Evolutionary conservation across 1,284 basidiomycete species (phyloP).

Genomic region (Trametes versicolor): DNA sequence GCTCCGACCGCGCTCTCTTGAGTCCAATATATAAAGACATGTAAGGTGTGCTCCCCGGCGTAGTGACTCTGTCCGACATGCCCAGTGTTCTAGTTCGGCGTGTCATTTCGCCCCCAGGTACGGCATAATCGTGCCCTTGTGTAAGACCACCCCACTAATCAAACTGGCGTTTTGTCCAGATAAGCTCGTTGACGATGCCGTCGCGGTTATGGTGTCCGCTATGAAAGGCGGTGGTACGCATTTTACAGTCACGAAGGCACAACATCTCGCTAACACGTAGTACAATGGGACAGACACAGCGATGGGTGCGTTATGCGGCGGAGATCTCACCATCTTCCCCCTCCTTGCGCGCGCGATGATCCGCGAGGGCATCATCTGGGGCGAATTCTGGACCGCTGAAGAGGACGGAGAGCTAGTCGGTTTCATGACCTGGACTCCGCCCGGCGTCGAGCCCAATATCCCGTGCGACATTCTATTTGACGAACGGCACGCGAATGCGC

Average conservation of each 20-base stretch:
- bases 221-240: conserved; percentile 1
- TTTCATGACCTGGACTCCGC: conserved; percentile 35
- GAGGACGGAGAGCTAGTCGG: conserved; percentile 33
- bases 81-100: no score
- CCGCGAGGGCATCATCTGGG: conserved; percentile 31
- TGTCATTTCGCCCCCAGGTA: no score
- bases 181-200: conserved; percentile 5
- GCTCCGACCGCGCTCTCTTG: no score
- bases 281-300: not conserved
- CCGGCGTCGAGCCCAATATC: conserved; percentile 33
- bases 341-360: conserved; percentile 33
- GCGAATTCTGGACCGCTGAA: conserved; percentile 36
- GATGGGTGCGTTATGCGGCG: conserved; percentile 8
- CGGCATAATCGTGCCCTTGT: no score
- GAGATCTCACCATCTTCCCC: not conserved
- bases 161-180: not conserved
- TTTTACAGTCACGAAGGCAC: no score
- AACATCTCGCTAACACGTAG: not conserved
- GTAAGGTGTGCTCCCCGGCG: no score
- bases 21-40: no score
- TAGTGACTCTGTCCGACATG: no score
- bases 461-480: conserved; percentile 27
- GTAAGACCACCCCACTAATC: no score
- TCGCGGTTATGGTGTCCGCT: not conserved
- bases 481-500: not conserved